Evolutionary conservation across 352 stramenopile genomes (phyloP).

Genomic region (Globisporangium iwayamae): DNA sequence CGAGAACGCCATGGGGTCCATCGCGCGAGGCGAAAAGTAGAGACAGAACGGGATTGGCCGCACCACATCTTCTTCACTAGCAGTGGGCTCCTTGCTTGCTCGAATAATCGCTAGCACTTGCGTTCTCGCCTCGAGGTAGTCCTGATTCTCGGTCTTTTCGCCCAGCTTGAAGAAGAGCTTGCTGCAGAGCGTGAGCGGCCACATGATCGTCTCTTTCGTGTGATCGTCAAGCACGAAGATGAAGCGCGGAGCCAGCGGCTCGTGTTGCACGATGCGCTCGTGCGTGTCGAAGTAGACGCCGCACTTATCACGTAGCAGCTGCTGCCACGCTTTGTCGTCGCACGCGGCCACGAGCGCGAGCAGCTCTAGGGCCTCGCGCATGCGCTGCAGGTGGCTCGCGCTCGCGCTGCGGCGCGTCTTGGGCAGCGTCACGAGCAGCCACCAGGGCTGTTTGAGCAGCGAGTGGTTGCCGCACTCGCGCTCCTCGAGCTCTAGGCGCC

Average conservation of each 20-base stretch:
- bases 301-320: constrained; percentile 30
- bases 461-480: constrained; percentile 2
- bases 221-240: constrained; percentile 35
- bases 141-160: constrained; percentile 8
- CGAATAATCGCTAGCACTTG: constrained; percentile 13
- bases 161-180: constrained; percentile 17
- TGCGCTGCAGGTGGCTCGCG: constrained; percentile 19
- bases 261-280: constrained; percentile 3
- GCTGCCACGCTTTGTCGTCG: constrained; percentile 18
- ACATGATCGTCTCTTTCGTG: constrained; percentile 25
- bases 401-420: constrained; percentile 26
- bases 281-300: constrained; percentile 18
- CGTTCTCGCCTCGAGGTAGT: constrained; percentile 17
- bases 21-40: constrained; percentile 27
- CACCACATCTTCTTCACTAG: background rate
- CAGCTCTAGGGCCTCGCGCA: constrained; percentile 30
- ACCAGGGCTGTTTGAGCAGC: constrained; percentile 11
- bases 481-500: constrained; percentile 37
- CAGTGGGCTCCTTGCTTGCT: background rate
- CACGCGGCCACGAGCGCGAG: constrained; percentile 23
- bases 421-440: constrained; percentile 26
- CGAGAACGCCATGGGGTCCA: constrained; percentile 23
- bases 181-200: constrained; percentile 14
- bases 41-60: constrained; percentile 26
- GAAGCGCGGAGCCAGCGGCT: constrained; percentile 16